A percentile compares a stretch with the other conserved stretches of the same genome.
These are phyloP conservation scores for Xylaria sp. DNA, from an alignment of 2,329 filamentous ascomycete genomes.

Conservation along the genomic window DNA sequence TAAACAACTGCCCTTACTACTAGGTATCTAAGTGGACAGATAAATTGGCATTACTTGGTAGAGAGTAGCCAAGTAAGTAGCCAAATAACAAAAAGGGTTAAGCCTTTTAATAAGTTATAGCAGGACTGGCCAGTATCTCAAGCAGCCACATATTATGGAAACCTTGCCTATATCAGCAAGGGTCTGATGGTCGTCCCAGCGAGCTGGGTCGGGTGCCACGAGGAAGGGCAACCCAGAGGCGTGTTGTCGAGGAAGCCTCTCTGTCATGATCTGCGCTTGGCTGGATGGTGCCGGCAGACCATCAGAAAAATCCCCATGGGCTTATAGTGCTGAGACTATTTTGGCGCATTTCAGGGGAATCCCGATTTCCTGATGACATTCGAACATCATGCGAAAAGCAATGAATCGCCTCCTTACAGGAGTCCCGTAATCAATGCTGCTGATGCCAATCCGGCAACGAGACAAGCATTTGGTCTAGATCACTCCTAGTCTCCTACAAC, in stretches of 20 bases:
- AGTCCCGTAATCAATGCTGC: slow-evolving; percentile 12
- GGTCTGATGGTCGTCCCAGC: slow-evolving; percentile 35
- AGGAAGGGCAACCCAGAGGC: slow-evolving; percentile 23
- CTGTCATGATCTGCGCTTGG: slow-evolving; percentile 17
- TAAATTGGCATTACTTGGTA: no score
- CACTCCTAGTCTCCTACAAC: no score
- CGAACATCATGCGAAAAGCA: slow-evolving; percentile 22
- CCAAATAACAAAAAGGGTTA: no score
- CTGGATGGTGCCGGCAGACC: slow-evolving; percentile 9
- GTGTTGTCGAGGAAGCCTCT: slow-evolving; percentile 22
- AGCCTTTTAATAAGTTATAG: no score
- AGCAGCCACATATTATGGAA: slow-evolving; percentile 24
- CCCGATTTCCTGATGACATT: background rate
- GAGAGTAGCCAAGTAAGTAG: no score
- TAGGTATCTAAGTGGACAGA: no score
- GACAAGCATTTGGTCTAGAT: slow-evolving; percentile 1
- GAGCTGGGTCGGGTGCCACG: slow-evolving; percentile 37
- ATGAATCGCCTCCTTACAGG: background rate
- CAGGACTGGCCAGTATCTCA: no score
- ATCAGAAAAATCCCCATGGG: background rate
- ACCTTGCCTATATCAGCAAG: slow-evolving; percentile 32
- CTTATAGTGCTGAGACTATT: slow-evolving; percentile 7
- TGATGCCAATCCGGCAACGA: background rate
- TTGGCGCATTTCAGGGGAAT: slow-evolving; percentile 11
- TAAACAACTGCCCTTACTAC: background rate